Percentiles rank a stretch among this genome's conserved stretches.
These are phyloP conservation scores for Globisporangium sylvaticum DNA, from an alignment of 352 stramenopile species.

Conservation along the genomic window DNA sequence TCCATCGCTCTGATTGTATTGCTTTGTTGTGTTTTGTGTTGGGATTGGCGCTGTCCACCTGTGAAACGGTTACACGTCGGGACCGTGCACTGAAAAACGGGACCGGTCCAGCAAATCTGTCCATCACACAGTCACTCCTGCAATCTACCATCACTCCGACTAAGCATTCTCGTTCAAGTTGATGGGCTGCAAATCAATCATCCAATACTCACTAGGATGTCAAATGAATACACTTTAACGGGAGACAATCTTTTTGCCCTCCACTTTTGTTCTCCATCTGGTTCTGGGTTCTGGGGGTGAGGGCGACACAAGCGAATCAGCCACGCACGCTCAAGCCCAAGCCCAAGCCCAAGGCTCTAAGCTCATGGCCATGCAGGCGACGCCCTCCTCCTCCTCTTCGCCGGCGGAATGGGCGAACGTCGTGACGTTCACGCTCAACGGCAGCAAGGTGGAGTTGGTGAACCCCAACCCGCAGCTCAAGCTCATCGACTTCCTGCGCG, in stretches of 20 bases:
- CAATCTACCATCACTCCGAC: background rate
- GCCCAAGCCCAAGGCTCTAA: no score
- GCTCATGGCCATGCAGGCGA: background rate
- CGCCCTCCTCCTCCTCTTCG: background rate
- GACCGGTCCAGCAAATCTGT: background rate
- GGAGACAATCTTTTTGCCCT: background rate
- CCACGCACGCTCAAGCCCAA: no score
- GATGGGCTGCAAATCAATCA: background rate
- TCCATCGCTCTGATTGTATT: constrained; percentile 23
- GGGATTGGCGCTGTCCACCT: background rate
- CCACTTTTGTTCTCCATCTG: constrained; percentile 1
- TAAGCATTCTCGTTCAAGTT: background rate
- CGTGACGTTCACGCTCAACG: constrained; percentile 17
- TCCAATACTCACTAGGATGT: background rate
- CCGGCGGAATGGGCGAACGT: constrained; percentile 8
- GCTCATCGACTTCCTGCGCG: constrained; percentile 78
- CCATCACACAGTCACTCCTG: background rate
- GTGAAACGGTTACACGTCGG: background rate
- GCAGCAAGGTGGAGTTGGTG: background rate
- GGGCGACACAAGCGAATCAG: no score
- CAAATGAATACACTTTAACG: background rate
- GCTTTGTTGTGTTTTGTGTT: background rate
- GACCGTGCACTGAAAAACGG: no score
- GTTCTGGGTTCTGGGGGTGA: constrained; percentile 4
- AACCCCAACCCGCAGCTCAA: constrained; percentile 67